Conservation (phyloP, 1,139 yeast genomes). For the Saccharomyces hybrid region DNA sequence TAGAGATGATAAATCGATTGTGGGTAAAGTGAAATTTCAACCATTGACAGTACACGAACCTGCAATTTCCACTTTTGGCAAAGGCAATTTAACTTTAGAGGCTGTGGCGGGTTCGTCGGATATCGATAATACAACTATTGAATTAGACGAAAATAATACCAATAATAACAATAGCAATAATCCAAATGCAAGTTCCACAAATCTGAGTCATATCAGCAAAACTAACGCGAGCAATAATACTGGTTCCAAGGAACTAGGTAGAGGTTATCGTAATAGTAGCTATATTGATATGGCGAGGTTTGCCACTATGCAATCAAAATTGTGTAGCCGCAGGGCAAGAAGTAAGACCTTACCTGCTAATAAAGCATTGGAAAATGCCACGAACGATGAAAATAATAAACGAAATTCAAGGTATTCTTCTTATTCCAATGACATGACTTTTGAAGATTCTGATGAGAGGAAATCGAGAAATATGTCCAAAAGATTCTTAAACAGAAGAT, state of each 20-base stretch:
- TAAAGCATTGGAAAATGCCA: constrained; percentile 6
- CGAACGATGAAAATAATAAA: constrained; percentile 7
- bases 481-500: no score
- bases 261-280: constrained; percentile 12
- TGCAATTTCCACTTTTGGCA: constrained; percentile 59
- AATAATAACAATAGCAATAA: background rate
- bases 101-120: constrained; percentile 35
- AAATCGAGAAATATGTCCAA: no score
- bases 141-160: constrained; percentile 3
- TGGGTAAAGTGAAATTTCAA: constrained; percentile 44
- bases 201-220: background rate
- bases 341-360: constrained; percentile 22
- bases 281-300: constrained; percentile 11
- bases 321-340: constrained; percentile 13
- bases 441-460: constrained; percentile 8
- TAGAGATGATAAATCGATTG: constrained; percentile 3
- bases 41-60: constrained; percentile 39
- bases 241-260: background rate
- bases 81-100: constrained; percentile 60
- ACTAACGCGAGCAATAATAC: constrained; percentile 1
- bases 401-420: constrained; percentile 18
- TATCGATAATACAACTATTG: constrained; percentile 6
- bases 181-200: background rate
- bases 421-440: constrained; percentile 13
- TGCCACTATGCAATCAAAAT: constrained; percentile 8